Percentiles rank a stretch among this genome's conserved stretches.
phyloP scores from a whole-genome alignment of 106 monocot genomes.

The Agapanthus africanus region DNA sequence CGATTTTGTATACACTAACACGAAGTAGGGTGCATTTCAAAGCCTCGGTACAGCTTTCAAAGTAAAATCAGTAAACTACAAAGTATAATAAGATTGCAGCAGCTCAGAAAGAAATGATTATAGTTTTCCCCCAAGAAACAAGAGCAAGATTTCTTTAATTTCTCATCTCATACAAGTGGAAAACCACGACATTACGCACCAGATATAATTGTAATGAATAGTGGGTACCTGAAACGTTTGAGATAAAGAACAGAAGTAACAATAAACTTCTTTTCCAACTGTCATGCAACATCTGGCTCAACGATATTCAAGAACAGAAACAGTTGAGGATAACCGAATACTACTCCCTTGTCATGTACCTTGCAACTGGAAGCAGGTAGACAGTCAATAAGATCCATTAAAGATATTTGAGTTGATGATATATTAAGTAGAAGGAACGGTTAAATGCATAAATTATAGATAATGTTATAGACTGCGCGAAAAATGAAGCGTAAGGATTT shows the following conservation, averaged over 20 bases:
- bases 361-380: background rate
- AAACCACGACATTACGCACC: background rate
- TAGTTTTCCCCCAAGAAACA: background rate
- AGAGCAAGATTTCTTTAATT: background rate
- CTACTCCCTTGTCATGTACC: background rate
- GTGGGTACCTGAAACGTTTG: slow-evolving; percentile 4
- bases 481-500: background rate
- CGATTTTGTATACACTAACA: too few species aligned
- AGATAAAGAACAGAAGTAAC: slow-evolving; percentile 1
- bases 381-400: background rate
- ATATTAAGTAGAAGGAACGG: background rate
- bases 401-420: background rate
- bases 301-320: background rate
- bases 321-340: background rate
- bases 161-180: too few species aligned
- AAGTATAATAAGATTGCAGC: background rate
- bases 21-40: too few species aligned
- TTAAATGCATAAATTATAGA: background rate
- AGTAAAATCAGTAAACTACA: background rate
- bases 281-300: slow-evolving; percentile 7
- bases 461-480: background rate
- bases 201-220: background rate
- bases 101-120: background rate
- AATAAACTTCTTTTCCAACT: background rate
- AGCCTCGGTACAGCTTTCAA: background rate